Conservation (phyloP, 2,329 filamentous ascomycete genomes). For the Trichoderma atrobrunneum region DNA sequence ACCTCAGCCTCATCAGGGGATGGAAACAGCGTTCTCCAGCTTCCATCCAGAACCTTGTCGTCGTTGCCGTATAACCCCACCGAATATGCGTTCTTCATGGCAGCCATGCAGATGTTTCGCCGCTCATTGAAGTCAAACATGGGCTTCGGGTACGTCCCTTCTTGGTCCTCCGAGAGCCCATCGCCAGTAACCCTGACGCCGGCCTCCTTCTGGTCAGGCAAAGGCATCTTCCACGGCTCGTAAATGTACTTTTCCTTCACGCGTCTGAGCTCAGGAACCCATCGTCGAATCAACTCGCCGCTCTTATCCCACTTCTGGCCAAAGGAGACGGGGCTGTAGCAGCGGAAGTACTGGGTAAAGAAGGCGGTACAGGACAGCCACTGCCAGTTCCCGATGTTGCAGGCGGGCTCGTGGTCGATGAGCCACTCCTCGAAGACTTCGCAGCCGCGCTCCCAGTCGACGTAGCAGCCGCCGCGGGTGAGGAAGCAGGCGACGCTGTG, state of each 20-base stretch:
- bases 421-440: constrained; percentile 76
- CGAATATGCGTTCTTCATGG: constrained; percentile 68
- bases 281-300: constrained; percentile 61
- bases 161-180: constrained; percentile 41
- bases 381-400: constrained; percentile 75
- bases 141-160: constrained; percentile 64
- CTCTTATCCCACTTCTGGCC: constrained; percentile 73
- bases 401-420: constrained; percentile 71
- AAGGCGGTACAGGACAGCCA: constrained; percentile 76
- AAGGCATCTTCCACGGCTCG: constrained; percentile 73
- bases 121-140: constrained; percentile 73
- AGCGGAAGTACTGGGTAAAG: constrained; percentile 68
- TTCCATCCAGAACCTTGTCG: constrained; percentile 59
- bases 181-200: constrained; percentile 60
- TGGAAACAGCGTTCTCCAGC: constrained; percentile 48
- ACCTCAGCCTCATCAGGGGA: constrained; percentile 32
- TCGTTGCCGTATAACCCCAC: constrained; percentile 64
- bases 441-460: constrained; percentile 75
- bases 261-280: constrained; percentile 62
- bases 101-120: constrained; percentile 60
- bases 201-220: constrained; percentile 66
- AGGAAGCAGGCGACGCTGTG: constrained; percentile 79
- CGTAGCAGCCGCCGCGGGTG: constrained; percentile 74
- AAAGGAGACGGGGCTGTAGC: constrained; percentile 69
- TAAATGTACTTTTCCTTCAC: constrained; percentile 71